Conservation (phyloP, 2,329 filamentous ascomycete genomes). For the Myriangium duriaei region DNA sequence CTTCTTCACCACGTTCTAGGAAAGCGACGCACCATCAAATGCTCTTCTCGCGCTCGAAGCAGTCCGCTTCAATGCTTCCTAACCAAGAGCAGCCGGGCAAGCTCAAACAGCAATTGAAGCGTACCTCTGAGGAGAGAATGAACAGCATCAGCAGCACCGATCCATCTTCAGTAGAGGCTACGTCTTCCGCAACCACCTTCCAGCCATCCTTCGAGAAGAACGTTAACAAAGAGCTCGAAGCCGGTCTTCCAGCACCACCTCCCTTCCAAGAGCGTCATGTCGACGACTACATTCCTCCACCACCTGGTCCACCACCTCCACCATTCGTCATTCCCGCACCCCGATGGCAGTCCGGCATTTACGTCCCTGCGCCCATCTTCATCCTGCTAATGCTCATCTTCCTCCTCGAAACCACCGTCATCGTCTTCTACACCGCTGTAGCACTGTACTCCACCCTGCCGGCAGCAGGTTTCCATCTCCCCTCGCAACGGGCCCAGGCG, state of each 20-base stretch:
- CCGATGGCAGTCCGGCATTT: slow-evolving; percentile 19
- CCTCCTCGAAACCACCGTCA: slow-evolving; percentile 22
- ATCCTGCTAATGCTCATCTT: slow-evolving; percentile 21
- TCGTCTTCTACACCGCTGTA: slow-evolving; percentile 27
- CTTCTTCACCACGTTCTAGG: no score
- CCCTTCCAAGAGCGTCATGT: slow-evolving; percentile 12
- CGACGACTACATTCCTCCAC: slow-evolving; percentile 13
- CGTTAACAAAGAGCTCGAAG: slow-evolving; percentile 22
- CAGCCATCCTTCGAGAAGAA: slow-evolving; percentile 20
- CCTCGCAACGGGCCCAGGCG: slow-evolving; percentile 6
- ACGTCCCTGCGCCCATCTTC: slow-evolving; percentile 21
- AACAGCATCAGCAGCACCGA: background rate
- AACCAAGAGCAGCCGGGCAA: background rate
- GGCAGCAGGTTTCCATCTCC: slow-evolving; percentile 15
- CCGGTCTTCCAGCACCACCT: slow-evolving; percentile 9
- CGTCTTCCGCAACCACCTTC: slow-evolving; percentile 12
- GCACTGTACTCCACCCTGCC: slow-evolving; percentile 25
- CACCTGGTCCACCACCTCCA: slow-evolving; percentile 16
- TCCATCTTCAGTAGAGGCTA: background rate
- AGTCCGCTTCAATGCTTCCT: background rate
- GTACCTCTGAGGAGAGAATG: background rate
- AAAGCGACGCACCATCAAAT: no score
- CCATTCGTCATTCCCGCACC: slow-evolving; percentile 11
- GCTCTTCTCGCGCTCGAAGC: background rate
- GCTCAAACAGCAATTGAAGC: background rate